Percentiles rank a stretch among this genome's conserved stretches.
These are phyloP conservation scores for Tolypocladium ophioglossoides DNA, from an alignment of 2,329 filamentous ascomycete species.

Conservation along the genomic window DNA sequence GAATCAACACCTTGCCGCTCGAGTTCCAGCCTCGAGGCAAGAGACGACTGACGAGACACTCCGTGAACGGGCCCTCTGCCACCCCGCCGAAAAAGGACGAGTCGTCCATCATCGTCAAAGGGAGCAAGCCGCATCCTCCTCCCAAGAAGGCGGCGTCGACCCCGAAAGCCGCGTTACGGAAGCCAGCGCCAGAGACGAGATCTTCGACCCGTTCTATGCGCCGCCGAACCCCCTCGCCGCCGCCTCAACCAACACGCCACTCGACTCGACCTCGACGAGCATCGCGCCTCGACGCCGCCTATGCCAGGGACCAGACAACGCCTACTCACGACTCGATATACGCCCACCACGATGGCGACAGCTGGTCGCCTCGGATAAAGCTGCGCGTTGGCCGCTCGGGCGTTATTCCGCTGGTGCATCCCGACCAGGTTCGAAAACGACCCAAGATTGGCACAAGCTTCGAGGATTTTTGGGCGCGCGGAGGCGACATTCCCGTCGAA, in stretches of 20 bases:
- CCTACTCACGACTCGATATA: conserved; percentile 6
- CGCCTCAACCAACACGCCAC: conserved; percentile 25
- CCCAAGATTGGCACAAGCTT: conserved; percentile 44
- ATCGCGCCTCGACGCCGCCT: conserved; percentile 24
- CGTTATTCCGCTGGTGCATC: conserved; percentile 47
- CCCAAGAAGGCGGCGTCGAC: conserved; percentile 15
- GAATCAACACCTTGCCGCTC: conserved; percentile 46
- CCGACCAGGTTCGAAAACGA: conserved; percentile 42
- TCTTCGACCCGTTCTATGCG: conserved; percentile 22
- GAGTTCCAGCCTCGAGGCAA: conserved; percentile 39
- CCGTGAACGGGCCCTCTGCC: conserved; percentile 19
- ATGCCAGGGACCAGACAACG: conserved; percentile 6
- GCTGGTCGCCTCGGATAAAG: conserved; percentile 35
- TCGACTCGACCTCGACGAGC: conserved; percentile 33
- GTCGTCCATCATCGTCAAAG: conserved; percentile 14
- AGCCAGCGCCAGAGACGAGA: conserved; percentile 15
- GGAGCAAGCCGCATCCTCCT: conserved; percentile 14
- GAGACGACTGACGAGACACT: conserved; percentile 41
- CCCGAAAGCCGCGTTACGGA: conserved; percentile 20
- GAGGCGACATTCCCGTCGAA: conserved; percentile 40
- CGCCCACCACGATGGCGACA: conserved; percentile 10
- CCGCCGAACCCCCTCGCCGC: conserved; percentile 30
- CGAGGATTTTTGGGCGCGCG: conserved; percentile 45
- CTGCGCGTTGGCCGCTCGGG: conserved; percentile 29
- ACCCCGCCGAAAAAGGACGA: conserved; percentile 20